Evolutionary conservation across 345 rosid genomes (phyloP).

Genomic region (Kernera saxatilis): DNA sequence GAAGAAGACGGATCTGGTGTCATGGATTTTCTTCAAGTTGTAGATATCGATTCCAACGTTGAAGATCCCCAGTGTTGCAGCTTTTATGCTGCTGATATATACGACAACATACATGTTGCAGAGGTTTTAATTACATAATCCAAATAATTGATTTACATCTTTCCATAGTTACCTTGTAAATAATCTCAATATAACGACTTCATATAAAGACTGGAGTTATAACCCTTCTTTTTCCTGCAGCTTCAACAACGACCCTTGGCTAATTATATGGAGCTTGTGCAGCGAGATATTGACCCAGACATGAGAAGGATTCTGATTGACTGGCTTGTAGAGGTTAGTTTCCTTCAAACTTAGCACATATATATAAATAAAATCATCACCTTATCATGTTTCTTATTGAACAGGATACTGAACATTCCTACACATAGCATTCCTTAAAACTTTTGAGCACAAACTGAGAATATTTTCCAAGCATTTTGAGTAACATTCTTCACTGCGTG

Average conservation of each 20-base stretch:
- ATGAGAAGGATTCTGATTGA: conserved; percentile 86
- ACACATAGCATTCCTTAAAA: background rate
- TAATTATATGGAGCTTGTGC: conserved; percentile 68
- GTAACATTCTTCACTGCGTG: conserved; percentile 5
- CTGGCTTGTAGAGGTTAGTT: conserved; percentile 92
- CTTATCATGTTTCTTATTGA: background rate
- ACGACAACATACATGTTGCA: conserved; percentile 43
- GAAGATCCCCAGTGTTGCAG: conserved; percentile 73
- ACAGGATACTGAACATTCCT: background rate
- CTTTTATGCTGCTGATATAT: conserved; percentile 72
- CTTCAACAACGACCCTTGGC: conserved; percentile 69
- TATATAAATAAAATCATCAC: background rate
- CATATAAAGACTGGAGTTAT: background rate
- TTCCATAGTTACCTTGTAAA: background rate
- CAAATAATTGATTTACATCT: conserved; percentile 1
- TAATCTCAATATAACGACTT: background rate
- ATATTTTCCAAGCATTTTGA: background rate
- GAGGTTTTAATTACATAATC: conserved; percentile 53
- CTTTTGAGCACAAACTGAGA: background rate
- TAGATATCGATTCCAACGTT: conserved; percentile 65
- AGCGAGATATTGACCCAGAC: conserved; percentile 60
- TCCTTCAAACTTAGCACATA: background rate
- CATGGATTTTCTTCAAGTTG: conserved; percentile 32
- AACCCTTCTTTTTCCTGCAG: conserved; percentile 34
- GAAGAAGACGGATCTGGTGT: conserved; percentile 36